Conservation (phyloP, 352 stramenopile species). For the Phytopythium sindhum region DNA sequence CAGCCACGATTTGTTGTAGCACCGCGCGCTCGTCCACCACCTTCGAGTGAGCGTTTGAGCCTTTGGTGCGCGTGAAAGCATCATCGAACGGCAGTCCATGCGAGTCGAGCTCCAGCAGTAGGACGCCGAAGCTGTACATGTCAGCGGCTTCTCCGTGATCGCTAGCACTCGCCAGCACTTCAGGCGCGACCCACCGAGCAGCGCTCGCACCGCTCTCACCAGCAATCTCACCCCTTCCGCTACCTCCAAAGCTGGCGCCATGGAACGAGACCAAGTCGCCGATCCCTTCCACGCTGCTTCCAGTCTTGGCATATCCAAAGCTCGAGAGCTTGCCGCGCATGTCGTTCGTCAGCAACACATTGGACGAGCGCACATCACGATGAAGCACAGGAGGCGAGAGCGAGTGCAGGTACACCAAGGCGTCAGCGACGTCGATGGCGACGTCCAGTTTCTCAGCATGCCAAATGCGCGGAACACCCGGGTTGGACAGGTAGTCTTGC, state of each 20-base stretch:
- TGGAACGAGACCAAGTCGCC: neutral
- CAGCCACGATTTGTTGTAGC: conserved; percentile 1
- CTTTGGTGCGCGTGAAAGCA: conserved; percentile 25
- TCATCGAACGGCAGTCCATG: conserved; percentile 3
- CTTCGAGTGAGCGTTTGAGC: conserved; percentile 9
- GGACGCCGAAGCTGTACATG: conserved; percentile 8
- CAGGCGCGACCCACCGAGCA: neutral
- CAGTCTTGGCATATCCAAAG: conserved; percentile 8
- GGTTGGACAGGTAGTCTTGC: conserved; percentile 26
- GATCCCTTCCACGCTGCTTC: neutral
- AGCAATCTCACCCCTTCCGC: neutral
- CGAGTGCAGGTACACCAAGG: conserved; percentile 53
- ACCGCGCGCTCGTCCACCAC: conserved; percentile 1
- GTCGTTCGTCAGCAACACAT: conserved; percentile 33
- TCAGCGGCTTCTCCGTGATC: conserved; percentile 11
- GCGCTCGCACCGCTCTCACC: conserved; percentile 1
- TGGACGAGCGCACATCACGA: conserved; percentile 44
- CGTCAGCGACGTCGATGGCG: conserved; percentile 42
- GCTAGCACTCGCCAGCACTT: conserved; percentile 15
- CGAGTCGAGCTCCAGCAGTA: conserved; percentile 6
- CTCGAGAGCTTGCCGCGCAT: conserved; percentile 24
- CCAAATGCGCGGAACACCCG: conserved; percentile 25
- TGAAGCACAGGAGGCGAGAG: conserved; percentile 39
- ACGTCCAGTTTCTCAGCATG: conserved; percentile 28
- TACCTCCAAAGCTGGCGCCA: neutral